A percentile compares a stretch with the other conserved stretches of the same genome.
Evolutionary conservation across 179 eudicot species (phyloP).

Genomic region (Monotropa hypopitys): DNA sequence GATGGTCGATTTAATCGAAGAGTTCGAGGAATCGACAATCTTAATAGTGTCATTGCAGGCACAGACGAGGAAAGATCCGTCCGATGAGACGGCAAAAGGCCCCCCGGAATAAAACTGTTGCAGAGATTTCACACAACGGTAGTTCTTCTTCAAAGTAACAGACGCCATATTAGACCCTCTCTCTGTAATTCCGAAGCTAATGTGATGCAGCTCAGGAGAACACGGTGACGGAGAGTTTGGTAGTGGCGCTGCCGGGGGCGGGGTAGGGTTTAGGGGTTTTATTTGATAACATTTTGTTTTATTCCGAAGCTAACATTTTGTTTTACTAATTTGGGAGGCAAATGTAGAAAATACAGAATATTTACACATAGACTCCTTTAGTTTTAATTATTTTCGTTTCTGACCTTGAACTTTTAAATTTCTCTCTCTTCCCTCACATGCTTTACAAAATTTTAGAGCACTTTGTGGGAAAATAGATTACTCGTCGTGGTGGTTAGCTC

Average conservation of each 20-base stretch:
- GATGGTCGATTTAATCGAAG: conserved; percentile 54
- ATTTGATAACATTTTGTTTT: too few species aligned
- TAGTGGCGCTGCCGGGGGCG: background rate
- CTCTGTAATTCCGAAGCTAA: background rate
- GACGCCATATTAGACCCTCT: conserved; percentile 36
- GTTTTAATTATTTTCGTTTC: background rate
- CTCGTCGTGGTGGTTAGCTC: background rate
- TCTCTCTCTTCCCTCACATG: too few species aligned
- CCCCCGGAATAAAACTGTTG: conserved; percentile 87
- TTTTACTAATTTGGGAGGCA: too few species aligned
- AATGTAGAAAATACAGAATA: background rate
- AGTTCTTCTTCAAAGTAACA: conserved; percentile 50
- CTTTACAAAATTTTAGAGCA: background rate
- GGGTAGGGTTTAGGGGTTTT: background rate
- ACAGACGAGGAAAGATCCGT: conserved; percentile 66
- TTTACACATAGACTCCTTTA: background rate
- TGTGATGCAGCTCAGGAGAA: background rate
- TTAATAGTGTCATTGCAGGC: conserved; percentile 68
- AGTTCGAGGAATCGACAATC: conserved; percentile 61
- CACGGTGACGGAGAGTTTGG: background rate
- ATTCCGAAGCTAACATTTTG: too few species aligned
- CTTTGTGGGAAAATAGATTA: background rate
- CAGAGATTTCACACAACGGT: conserved; percentile 46
- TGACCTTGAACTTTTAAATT: background rate
- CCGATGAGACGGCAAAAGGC: conserved; percentile 63